Evolutionary conservation across 1,284 basidiomycete genomes (phyloP), one percentile per base, ranked within the genome.

Genomic region (Trametes versicolor): DNA sequence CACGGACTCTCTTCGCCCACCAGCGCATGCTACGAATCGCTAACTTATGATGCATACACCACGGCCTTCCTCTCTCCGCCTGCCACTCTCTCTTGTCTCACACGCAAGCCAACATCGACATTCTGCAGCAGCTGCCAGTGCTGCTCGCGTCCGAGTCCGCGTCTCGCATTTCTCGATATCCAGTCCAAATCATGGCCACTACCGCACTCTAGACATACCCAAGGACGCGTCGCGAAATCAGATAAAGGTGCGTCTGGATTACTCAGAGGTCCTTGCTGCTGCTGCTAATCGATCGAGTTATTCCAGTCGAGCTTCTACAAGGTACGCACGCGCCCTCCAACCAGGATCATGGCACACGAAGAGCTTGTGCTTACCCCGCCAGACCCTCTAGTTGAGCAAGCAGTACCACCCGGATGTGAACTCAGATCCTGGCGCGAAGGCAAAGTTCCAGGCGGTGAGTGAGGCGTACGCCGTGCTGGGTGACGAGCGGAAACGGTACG

Each of bases 381-480:
- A 64, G 66, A 21, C 52, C 47, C 27, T 63, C 1, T 70, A 86
- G 83, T 71, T 86, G 60, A 85, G 83, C 76, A 86, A 86, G 66
- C 67, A 75, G 63, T 79, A 79, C 58, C 85, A 86, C 64, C 84
- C 84, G 0, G 84, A 86, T 70, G 70, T 83, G 9, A 79, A 79
- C 61, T 74, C 77, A 36, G 82, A 83, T 49, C 74, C 72, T 2
- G 60, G 65, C 7, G 79, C 85, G 3, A 79, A 76, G 64, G 75
- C 76, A 60, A 82, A 74, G 60, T 86, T 85, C 63, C 81, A 82
- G 58, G 77, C 75, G 1, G 78, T 83, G 56, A 85, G 82, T 66
- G 83, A 84, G 49, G 84, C 85, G 1, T 86, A 85, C 62, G 72
- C 78, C 0, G 69, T 83, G 25, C 73, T 86, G 6, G 79, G 81